A percentile compares a stretch with the other conserved stretches of the same genome.
phyloP scores from a whole-genome alignment of 331 rosid species.

The Pyracantha coccinea region DNA sequence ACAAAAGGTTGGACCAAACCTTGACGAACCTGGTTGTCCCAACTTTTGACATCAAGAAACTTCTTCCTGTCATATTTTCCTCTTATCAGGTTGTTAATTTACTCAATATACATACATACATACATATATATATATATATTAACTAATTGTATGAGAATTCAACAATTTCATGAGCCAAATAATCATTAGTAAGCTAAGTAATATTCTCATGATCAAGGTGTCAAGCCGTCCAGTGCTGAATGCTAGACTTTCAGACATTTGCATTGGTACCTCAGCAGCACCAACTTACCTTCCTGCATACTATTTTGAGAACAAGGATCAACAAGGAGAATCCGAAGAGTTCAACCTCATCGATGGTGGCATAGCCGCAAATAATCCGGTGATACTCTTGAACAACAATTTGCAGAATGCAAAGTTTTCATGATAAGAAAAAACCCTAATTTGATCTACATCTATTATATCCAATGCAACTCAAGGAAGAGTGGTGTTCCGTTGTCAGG shows the following conservation, averaged over 20 bases:
- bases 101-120: background rate
- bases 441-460: too few species aligned
- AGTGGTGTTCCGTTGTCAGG: too few species aligned
- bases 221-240: slow-evolving; percentile 14
- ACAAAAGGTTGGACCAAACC: slow-evolving; percentile 43
- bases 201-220: slow-evolving; percentile 5
- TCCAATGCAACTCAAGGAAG: too few species aligned
- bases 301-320: slow-evolving; percentile 30
- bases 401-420: background rate
- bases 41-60: slow-evolving; percentile 42
- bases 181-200: background rate
- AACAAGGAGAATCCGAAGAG: background rate
- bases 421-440: too few species aligned
- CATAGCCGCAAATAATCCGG: slow-evolving; percentile 49
- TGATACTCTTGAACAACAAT: background rate
- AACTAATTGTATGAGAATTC: background rate
- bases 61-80: slow-evolving; percentile 58
- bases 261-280: slow-evolving; percentile 53
- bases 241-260: slow-evolving; percentile 42
- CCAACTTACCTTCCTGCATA: slow-evolving; percentile 46
- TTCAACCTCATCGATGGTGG: slow-evolving; percentile 56
- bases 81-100: slow-evolving; percentile 27
- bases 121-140: too few species aligned
- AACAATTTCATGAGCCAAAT: background rate
- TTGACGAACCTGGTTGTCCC: slow-evolving; percentile 56